Conservation (phyloP, 345 rosid species). For the Rhodamnia rubescens region DNA sequence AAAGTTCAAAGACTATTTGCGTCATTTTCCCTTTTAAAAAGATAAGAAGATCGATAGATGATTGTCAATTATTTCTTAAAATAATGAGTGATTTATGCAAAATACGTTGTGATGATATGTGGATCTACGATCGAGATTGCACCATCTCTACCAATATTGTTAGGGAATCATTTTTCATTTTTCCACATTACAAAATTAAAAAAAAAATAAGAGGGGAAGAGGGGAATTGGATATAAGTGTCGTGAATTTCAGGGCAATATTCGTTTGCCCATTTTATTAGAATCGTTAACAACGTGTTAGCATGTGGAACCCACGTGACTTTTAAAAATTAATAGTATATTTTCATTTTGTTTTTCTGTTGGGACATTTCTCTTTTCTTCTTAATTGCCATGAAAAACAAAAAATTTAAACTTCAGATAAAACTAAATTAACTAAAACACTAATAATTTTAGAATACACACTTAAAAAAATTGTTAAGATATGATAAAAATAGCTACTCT, state of each 20-base stretch:
- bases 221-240: too few species aligned
- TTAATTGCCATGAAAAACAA: not conserved
- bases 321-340: not conserved
- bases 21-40: too few species aligned
- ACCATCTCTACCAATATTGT: fast-evolving
- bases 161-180: too few species aligned
- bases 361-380: not conserved
- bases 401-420: not conserved
- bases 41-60: too few species aligned
- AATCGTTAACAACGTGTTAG: not conserved
- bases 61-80: too few species aligned
- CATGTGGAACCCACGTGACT: not conserved
- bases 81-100: too few species aligned
- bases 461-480: not conserved
- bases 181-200: not conserved
- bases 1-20: too few species aligned
- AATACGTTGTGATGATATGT: too few species aligned
- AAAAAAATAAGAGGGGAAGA: too few species aligned
- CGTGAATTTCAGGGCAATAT: not conserved
- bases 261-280: not conserved
- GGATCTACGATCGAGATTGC: too few species aligned
- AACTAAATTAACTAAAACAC: not conserved
- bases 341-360: not conserved
- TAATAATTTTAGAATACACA: not conserved
- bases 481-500: not conserved